Evolutionary conservation across 2,329 filamentous ascomycete genomes (phyloP), one percentile per base, ranked within the genome.

Genomic region (Claviceps citrina): DNA sequence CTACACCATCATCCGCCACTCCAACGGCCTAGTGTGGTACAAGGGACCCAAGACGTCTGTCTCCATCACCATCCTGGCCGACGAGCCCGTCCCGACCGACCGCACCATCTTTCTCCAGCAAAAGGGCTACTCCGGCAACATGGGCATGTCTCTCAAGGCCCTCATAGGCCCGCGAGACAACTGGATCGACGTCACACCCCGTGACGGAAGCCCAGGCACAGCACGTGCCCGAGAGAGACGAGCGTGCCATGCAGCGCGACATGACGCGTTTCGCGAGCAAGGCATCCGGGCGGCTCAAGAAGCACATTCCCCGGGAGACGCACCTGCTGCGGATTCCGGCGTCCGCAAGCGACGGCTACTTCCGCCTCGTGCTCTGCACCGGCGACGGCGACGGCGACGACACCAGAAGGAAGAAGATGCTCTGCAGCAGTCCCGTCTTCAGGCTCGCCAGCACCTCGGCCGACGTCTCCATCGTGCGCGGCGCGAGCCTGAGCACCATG

Each of bases 141-240:
- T 76, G 36, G 80, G 80, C 15, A 80, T 84, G 71, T 67, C 67
- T 6, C 60, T 77, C 22, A 80, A 79, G 52, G 71, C 76, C 0
- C 54, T 82, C 1, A 58, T 82, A 27, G 71, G 76, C 7, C 65
- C 69, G 0, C 72, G 67, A 10, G 64, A 66, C 7, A 65, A 61
- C 48, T 84, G 80, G 79, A 61, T 83, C 10, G 69, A 84, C 43
- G 78, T 83, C 2, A 84, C 80, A 0, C 80, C 80, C 0, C 61
- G n/a, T 61, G 0, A 56, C 64, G 2, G 62, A 63, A 18, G 64
- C 71, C 0, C 51, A 54, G 0, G 49, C 64, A 0, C 59, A 68
- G 1, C 67, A 77, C 35, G 50, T 83, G 1, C 59, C 68, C 0
- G 60, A 64, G 1, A 59, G 58, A 1, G 75, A 81, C 27, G 80